Conservation (phyloP, 2,329 filamentous ascomycete species). For the Cladophialophora chaetospira region DNA sequence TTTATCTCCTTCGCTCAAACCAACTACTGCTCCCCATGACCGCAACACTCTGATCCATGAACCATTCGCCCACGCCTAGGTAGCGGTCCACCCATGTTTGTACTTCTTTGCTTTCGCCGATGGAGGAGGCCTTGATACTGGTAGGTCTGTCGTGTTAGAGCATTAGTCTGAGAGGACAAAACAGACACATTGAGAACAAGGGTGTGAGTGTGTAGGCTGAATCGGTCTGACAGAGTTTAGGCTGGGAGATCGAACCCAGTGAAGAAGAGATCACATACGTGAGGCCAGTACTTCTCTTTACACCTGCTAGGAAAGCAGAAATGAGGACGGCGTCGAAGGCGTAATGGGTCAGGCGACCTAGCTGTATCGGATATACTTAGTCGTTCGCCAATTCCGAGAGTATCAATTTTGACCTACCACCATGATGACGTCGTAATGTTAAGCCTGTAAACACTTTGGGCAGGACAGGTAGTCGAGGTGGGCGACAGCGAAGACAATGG, state of each 20-base stretch:
- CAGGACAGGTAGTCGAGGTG: neutral
- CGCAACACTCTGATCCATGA: constrained; percentile 96
- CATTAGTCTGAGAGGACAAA: constrained; percentile 49
- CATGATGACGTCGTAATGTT: constrained; percentile 38
- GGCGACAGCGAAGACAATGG: neutral
- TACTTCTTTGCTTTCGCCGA: constrained; percentile 80
- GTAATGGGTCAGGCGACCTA: constrained; percentile 91
- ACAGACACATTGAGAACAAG: too few relatives aligned
- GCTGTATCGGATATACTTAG: constrained; percentile 62
- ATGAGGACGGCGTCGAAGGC: constrained; percentile 94
- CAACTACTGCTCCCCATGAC: constrained; percentile 84
- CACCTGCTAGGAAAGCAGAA: constrained; percentile 92
- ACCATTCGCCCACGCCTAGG: constrained; percentile 91
- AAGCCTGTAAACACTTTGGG: neutral
- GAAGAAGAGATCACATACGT: constrained; percentile 75
- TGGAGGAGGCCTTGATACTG: constrained; percentile 85
- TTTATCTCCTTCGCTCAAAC: constrained; percentile 85
- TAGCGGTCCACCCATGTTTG: constrained; percentile 92
- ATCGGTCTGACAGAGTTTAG: too few relatives aligned
- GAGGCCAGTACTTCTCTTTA: constrained; percentile 95
- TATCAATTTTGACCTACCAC: constrained; percentile 52
- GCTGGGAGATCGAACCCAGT: too few relatives aligned
- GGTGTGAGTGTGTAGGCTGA: too few relatives aligned
- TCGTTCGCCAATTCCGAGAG: constrained; percentile 65
- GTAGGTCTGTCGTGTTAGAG: constrained; percentile 37